These are phyloP conservation scores for Volvox africanus DNA, from an alignment of 139 green algal genomes.

Conservation along the genomic window DNA sequence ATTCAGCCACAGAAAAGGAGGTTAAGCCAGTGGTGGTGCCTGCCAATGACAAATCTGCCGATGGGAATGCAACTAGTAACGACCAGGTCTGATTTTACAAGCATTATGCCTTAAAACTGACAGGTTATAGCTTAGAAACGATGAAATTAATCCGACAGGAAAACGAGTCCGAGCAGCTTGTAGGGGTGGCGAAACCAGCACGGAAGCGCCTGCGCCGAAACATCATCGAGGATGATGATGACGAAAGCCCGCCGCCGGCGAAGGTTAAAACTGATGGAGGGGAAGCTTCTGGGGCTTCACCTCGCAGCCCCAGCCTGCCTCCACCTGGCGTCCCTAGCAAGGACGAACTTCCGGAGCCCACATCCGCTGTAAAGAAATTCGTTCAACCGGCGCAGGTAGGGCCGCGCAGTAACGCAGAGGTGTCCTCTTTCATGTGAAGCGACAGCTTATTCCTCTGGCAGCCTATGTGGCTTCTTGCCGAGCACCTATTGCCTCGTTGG, in stretches of 20 bases:
- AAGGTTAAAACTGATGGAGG: background rate
- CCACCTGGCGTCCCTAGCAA: background rate
- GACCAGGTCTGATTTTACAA: background rate
- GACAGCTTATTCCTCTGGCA: too few relatives aligned
- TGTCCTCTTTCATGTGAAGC: too few relatives aligned
- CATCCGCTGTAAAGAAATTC: background rate
- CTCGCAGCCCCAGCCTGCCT: background rate
- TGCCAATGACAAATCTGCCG: background rate
- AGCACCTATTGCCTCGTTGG: too few relatives aligned
- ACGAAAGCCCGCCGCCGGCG: background rate
- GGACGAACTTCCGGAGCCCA: background rate
- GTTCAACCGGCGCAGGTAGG: background rate
- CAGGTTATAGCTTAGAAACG: background rate
- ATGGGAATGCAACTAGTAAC: background rate
- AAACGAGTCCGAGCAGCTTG: background rate
- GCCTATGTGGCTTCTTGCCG: too few relatives aligned
- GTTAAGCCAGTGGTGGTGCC: background rate
- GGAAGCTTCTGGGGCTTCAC: background rate
- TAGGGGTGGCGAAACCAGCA: background rate
- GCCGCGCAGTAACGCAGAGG: background rate
- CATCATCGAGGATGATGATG: slow-evolving; percentile 41
- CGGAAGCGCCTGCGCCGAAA: slow-evolving; percentile 19
- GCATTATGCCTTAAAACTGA: background rate
- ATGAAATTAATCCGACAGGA: background rate
- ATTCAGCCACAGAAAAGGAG: background rate